These are phyloP conservation scores for Blastocystis sp. DNA, from an alignment of 352 stramenopile genomes.

Conservation along the genomic window DNA sequence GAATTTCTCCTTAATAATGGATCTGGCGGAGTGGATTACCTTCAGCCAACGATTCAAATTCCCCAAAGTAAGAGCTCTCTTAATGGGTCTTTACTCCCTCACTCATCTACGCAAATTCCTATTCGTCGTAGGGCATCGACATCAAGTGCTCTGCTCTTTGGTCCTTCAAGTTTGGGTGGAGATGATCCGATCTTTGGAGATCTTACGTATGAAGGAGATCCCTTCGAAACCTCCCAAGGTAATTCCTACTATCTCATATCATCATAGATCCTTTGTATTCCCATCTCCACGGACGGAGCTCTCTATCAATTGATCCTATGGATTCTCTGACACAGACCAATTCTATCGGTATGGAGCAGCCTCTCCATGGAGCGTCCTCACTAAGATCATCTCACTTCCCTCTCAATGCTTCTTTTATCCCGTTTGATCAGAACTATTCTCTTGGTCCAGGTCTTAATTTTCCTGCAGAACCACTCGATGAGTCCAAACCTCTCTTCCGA, in stretches of 20 bases:
- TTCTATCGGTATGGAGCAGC: no score
- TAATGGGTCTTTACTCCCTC: background rate
- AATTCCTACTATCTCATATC: background rate
- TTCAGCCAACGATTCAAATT: background rate
- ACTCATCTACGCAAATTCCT: background rate
- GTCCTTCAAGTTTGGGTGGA: background rate
- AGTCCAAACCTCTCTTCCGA: background rate
- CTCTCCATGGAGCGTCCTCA: background rate
- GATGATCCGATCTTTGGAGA: slow-evolving; percentile 2
- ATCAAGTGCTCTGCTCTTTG: background rate
- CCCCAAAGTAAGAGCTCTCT: background rate
- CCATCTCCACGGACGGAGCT: background rate
- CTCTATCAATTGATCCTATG: background rate
- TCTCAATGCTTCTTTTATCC: background rate
- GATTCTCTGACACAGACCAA: background rate
- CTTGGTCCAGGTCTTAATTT: background rate
- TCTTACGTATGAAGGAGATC: background rate
- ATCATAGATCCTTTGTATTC: background rate
- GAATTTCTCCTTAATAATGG: background rate
- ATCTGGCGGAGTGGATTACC: background rate
- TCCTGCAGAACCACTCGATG: background rate
- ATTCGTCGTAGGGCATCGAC: slow-evolving; percentile 1
- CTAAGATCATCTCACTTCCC: background rate
- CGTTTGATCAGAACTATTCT: background rate
- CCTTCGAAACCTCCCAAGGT: slow-evolving; percentile 31